phyloP scores from a whole-genome alignment of 352 stramenopile species.

The Globisporangium abappressorium region DNA sequence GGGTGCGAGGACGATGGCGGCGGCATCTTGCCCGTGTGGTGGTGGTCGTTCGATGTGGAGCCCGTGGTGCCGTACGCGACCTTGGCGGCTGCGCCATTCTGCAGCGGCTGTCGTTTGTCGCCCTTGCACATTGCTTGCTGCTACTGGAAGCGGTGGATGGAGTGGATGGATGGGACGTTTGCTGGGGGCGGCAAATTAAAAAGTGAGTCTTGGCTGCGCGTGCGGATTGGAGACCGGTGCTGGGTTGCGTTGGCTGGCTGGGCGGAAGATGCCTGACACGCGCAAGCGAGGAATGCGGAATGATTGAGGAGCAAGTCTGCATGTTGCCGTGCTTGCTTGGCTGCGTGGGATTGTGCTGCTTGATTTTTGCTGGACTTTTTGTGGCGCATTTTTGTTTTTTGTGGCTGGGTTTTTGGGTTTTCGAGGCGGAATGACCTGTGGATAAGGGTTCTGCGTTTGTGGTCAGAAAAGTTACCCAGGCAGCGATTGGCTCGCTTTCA shows the following conservation, averaged over 20 bases:
- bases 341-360: not conserved
- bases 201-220: slow-evolving; percentile 9
- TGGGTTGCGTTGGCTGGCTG: not conserved
- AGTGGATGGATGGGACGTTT: not conserved
- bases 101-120: slow-evolving; percentile 13
- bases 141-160: not conserved
- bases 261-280: slow-evolving; percentile 2
- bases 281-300: not conserved
- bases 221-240: not conserved
- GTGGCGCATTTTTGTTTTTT: not conserved
- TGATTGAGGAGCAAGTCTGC: not conserved
- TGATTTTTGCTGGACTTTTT: not conserved
- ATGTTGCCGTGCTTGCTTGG: not conserved
- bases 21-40: slow-evolving; percentile 3
- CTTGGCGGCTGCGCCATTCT: slow-evolving; percentile 10
- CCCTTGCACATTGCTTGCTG: slow-evolving; percentile 14
- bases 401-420: not conserved
- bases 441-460: not conserved
- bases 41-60: slow-evolving; percentile 2
- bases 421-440: not conserved
- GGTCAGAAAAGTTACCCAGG: not conserved
- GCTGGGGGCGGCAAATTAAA: slow-evolving; percentile 3
- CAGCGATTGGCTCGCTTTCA: not conserved
- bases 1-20: too few relatives aligned
- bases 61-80: slow-evolving; percentile 30